These are phyloP conservation scores for Afroboletus lepidellus DNA, from an alignment of 1,284 basidiomycete species.

Conservation along the genomic window DNA sequence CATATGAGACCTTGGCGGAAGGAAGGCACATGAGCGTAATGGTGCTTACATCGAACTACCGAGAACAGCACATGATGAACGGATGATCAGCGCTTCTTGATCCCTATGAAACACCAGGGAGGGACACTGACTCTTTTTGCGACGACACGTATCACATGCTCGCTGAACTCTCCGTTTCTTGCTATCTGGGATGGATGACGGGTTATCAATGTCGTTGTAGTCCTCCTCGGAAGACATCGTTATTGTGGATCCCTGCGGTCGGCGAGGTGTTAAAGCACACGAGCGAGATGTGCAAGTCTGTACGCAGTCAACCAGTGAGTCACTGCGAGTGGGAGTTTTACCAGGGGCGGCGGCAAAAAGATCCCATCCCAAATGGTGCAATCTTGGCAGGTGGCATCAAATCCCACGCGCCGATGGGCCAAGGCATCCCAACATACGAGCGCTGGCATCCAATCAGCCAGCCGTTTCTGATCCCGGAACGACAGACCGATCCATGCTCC, in stretches of 20 bases:
- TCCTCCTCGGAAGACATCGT: conserved; percentile 49
- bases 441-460: no score
- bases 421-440: no score
- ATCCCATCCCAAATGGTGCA: not conserved
- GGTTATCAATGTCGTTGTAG: conserved; percentile 35
- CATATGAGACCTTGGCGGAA: not conserved
- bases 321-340: not conserved
- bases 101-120: not conserved
- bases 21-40: not conserved
- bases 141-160: conserved; percentile 72
- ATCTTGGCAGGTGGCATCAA: not conserved
- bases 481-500: no score
- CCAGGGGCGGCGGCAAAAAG: not conserved
- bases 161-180: conserved; percentile 73
- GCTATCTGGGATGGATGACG: conserved; percentile 14
- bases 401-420: not conserved
- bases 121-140: conserved; percentile 62
- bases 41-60: conserved; percentile 54
- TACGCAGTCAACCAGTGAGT: not conserved
- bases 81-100: conserved; percentile 8
- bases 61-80: not conserved
- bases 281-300: not conserved
- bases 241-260: not conserved
- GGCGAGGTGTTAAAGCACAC: not conserved
- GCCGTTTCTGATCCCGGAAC: no score